phyloP scores from a whole-genome alignment of 2,329 filamentous ascomycete species.

The Pseudogymnoascus verrucosus region DNA sequence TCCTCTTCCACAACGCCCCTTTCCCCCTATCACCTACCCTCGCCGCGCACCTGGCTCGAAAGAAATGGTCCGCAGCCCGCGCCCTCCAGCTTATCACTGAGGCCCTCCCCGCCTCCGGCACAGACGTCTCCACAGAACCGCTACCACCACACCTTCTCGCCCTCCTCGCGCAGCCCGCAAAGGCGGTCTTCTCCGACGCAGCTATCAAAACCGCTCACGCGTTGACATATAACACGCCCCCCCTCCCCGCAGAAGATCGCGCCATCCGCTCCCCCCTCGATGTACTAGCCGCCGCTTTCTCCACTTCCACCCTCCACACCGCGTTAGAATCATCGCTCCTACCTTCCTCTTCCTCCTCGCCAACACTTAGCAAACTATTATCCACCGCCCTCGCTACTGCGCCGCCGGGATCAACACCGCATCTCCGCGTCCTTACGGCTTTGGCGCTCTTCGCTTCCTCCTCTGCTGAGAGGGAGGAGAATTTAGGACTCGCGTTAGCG shows the following conservation, averaged over 20 bases:
- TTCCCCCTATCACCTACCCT: constrained; percentile 58
- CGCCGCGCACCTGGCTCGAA: constrained; percentile 64
- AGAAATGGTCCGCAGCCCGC: constrained; percentile 75
- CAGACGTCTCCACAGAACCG: constrained; percentile 44
- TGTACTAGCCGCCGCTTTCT: constrained; percentile 87
- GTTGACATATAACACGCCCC: constrained; percentile 73
- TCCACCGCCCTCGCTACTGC: constrained; percentile 61
- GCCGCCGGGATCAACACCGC: constrained; percentile 68
- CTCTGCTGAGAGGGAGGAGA: constrained; percentile 33
- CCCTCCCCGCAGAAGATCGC: constrained; percentile 61
- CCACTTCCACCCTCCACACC: constrained; percentile 62
- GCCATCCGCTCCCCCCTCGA: constrained; percentile 82
- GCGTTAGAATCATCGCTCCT: constrained; percentile 55
- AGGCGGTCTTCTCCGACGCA: constrained; percentile 68
- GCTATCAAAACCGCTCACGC: constrained; percentile 84
- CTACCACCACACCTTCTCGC: constrained; percentile 69
- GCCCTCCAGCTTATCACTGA: constrained; percentile 46
- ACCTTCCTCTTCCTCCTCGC: constrained; percentile 28
- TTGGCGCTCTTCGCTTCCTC: constrained; percentile 41
- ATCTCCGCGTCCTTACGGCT: constrained; percentile 51
- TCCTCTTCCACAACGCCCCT: constrained; percentile 64
- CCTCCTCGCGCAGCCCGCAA: constrained; percentile 71
- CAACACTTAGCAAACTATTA: constrained; percentile 33
- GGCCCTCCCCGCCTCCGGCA: constrained; percentile 26
- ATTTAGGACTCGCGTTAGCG: neutral